Evolutionary conservation across 2,329 filamentous ascomycete genomes (phyloP), one percentile per base, ranked within the genome.

Genomic region (Byssoonygena ceratinophila): DNA sequence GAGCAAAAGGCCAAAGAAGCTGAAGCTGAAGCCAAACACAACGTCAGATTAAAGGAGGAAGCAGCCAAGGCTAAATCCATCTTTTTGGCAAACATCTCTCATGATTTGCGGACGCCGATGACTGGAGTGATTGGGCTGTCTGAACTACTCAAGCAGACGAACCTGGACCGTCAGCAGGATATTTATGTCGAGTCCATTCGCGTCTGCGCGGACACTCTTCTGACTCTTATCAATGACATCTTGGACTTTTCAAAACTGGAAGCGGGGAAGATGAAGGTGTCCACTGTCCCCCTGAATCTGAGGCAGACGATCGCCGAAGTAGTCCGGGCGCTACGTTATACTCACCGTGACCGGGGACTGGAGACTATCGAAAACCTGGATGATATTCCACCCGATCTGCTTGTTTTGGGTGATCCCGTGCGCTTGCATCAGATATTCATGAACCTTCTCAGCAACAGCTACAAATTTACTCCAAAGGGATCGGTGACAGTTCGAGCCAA

Each of bases 41-140:
- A 82, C 61, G 80, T 83, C 63, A 79, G 78, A 59, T 67, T 83
- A 37, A 83, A 83, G 58, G 81, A 84, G 63, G 81, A 84, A 63
- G 81, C 81, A 20, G 80, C 80, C 6, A 80, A 76, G 60, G 80
- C 79, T 1, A 98, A 98, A 71, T 97, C 92, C 0, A 75, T 97
- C 7, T 97, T 97, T 71, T 94, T 98, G 57, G 92, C 92, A 16
- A 97, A 97, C 61, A 95, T 97, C 47, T 82, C 78, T 1, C 82
- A 85, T 59, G 82, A 97, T 67, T 76, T 98, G 32, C 94, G 95
- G 65, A 98, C 92, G 1, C 92, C 92, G 0, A 76, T 97, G 53
- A 97, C 97, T 63, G 92, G 91, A 11, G 96, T 97, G 46, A 76
- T 98, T 61, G 92, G 92, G 31, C 78, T 82, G 68, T 79, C 76